Conservation (phyloP, 441 rosid genomes). For the Pelargonium citronellum region DNA sequence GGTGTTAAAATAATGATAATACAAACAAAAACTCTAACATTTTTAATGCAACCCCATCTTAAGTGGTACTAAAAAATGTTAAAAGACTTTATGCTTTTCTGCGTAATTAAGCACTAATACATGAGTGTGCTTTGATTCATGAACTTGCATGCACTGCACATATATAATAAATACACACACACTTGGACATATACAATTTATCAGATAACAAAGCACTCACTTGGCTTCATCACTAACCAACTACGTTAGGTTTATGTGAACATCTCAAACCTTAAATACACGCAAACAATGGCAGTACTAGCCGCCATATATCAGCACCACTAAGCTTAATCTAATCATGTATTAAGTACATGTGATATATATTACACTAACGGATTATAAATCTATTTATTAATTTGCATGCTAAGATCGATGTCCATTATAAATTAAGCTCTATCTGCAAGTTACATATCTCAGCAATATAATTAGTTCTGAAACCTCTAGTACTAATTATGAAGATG, state of each 20-base stretch:
- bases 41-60: neutral
- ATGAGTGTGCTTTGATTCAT: neutral
- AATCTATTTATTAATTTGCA: too few relatives aligned
- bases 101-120: neutral
- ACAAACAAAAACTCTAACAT: neutral
- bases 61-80: neutral
- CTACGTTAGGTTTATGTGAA: constrained; percentile 8
- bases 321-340: constrained; percentile 18
- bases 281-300: constrained; percentile 10
- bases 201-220: neutral
- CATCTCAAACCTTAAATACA: neutral
- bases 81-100: neutral
- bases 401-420: too few relatives aligned
- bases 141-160: neutral
- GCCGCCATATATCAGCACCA: constrained; percentile 40
- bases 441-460: neutral
- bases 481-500: constrained; percentile 26
- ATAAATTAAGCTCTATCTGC: too few relatives aligned
- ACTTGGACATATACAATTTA: neutral
- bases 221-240: too few relatives aligned
- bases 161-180: neutral
- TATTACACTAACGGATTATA: too few relatives aligned
- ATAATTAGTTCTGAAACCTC: neutral
- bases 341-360: constrained; percentile 4
- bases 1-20: neutral